Conservation (phyloP, 2,329 filamentous ascomycete species). For the Fusarium coicis region DNA sequence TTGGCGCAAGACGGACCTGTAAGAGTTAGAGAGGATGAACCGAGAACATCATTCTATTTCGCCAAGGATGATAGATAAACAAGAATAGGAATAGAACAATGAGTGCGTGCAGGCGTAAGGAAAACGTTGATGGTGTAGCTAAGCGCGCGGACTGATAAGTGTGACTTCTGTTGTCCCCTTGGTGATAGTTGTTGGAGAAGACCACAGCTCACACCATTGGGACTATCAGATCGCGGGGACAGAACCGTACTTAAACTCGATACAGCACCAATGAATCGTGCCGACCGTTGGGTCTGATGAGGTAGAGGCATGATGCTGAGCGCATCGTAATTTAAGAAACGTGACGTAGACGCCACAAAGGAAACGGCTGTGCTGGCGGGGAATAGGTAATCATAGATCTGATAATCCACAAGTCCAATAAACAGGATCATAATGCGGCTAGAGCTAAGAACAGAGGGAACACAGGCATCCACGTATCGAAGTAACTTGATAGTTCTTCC, state of each 20-base stretch:
- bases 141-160: conserved; percentile 27
- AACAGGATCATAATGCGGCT: not conserved
- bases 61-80: not conserved
- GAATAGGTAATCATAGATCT: conserved; percentile 3
- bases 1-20: conserved; percentile 18
- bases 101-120: conserved; percentile 6
- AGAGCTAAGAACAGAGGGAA: not conserved
- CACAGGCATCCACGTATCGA: not conserved
- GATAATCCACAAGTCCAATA: conserved; percentile 1
- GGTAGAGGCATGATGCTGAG: conserved; percentile 14
- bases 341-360: conserved; percentile 41
- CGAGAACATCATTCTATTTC: not conserved
- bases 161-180: conserved; percentile 20
- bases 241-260: not conserved
- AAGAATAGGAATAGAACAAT: not conserved
- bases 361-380: conserved; percentile 24
- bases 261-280: conserved; percentile 1
- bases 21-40: conserved; percentile 24
- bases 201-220: not conserved
- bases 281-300: not conserved
- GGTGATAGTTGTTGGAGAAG: not conserved
- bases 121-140: conserved; percentile 29
- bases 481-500: not conserved
- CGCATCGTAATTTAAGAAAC: conserved; percentile 32
- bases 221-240: not conserved